Percentiles rank a stretch among this genome's conserved stretches.
phyloP scores from a whole-genome alignment of 2,329 filamentous ascomycete genomes.

The Chaetomiaceae sp. region DNA sequence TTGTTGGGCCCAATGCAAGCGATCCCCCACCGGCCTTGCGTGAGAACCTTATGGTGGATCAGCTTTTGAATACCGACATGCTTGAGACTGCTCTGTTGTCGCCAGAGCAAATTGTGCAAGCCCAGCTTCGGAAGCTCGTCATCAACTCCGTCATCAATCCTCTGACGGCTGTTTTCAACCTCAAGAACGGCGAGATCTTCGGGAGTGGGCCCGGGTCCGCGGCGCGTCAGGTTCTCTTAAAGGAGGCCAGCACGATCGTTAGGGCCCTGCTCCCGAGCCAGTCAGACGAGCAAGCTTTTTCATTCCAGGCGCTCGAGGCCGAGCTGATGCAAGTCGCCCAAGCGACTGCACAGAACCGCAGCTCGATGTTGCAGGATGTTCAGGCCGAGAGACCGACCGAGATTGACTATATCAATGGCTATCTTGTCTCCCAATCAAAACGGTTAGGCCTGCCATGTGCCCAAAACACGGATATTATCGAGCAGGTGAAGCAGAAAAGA shows the following conservation, averaged over 20 bases:
- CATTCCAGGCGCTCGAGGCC: too few relatives aligned
- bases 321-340: slow-evolving; percentile 25
- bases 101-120: slow-evolving; percentile 7
- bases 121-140: slow-evolving; percentile 54
- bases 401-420: slow-evolving; percentile 22
- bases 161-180: slow-evolving; percentile 51
- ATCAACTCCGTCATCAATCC: slow-evolving; percentile 65
- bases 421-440: slow-evolving; percentile 5
- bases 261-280: not conserved
- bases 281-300: not conserved
- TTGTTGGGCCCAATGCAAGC: not conserved
- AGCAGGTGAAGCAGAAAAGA: not conserved
- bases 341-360: slow-evolving; percentile 30
- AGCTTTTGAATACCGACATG: not conserved
- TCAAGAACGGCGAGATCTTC: slow-evolving; percentile 16
- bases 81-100: slow-evolving; percentile 1
- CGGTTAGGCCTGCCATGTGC: slow-evolving; percentile 1
- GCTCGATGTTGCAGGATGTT: slow-evolving; percentile 36
- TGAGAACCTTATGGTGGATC: not conserved
- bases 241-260: slow-evolving; percentile 15
- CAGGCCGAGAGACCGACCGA: slow-evolving; percentile 12
- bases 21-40: not conserved
- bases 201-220: too few relatives aligned
- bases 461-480: not conserved
- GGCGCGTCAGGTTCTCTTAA: not conserved